Conservation (phyloP, 352 stramenopile species). For the Sclerospora graminicola region DNA sequence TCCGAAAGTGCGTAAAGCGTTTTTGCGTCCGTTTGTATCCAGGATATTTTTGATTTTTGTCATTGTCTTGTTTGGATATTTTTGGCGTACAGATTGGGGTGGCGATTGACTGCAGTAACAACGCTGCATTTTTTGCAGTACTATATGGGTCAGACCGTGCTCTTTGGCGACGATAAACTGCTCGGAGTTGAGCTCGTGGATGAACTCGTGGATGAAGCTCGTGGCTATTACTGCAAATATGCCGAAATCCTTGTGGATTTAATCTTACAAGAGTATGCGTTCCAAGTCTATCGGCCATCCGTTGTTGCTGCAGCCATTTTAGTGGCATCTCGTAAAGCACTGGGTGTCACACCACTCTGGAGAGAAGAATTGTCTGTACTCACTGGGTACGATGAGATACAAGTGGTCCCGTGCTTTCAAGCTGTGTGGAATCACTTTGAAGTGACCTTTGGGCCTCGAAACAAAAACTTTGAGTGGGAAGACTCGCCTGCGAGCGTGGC, state of each 20-base stretch:
- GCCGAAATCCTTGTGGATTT: constrained; percentile 81
- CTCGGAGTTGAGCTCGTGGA: constrained; percentile 61
- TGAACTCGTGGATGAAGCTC: constrained; percentile 68
- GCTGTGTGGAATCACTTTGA: constrained; percentile 80
- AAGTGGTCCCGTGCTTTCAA: constrained; percentile 77
- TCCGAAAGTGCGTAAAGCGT: constrained; percentile 28
- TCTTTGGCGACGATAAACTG: constrained; percentile 74
- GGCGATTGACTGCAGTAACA: constrained; percentile 54
- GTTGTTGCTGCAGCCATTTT: constrained; percentile 69
- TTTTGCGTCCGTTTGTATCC: not conserved
- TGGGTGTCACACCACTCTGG: constrained; percentile 75
- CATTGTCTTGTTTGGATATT: not conserved
- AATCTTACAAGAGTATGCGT: constrained; percentile 75
- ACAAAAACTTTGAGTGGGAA: constrained; percentile 51
- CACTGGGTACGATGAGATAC: constrained; percentile 69
- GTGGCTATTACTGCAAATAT: constrained; percentile 77
- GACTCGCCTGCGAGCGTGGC: constrained; percentile 63
- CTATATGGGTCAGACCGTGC: constrained; percentile 64
- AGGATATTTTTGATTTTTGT: constrained; percentile 4
- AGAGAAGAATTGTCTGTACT: constrained; percentile 69
- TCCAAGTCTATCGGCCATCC: constrained; percentile 76
- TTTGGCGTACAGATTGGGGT: constrained; percentile 42
- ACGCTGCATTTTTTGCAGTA: constrained; percentile 77
- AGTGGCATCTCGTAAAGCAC: constrained; percentile 59
- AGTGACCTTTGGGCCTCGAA: constrained; percentile 55